These are phyloP conservation scores for Boletus rubescentipes DNA, from an alignment of 768 basidiomycete species.

Conservation along the genomic window DNA sequence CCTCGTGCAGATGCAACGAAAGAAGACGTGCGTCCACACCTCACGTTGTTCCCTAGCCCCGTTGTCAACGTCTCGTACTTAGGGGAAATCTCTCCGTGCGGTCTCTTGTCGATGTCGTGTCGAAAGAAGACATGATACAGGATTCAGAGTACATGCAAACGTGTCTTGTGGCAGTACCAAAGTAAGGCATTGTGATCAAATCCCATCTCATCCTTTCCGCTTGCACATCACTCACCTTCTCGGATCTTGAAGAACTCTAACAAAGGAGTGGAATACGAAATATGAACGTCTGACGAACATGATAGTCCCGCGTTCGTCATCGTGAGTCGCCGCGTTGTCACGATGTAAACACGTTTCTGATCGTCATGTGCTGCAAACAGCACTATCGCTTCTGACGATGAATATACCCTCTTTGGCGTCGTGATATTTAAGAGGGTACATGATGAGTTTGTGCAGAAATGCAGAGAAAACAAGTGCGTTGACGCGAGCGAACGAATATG, in stretches of 20 bases:
- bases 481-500: background rate
- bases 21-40: conserved; percentile 68
- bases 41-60: conserved; percentile 1
- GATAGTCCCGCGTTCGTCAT: conserved; percentile 92
- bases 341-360: conserved; percentile 20
- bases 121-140: conserved; percentile 74
- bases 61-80: conserved; percentile 7
- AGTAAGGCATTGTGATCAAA: conserved; percentile 48
- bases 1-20: conserved; percentile 88
- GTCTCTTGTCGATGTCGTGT: conserved; percentile 82
- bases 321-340: conserved; percentile 46
- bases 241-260: conserved; percentile 52
- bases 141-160: conserved; percentile 96
- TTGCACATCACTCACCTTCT: conserved; percentile 16
- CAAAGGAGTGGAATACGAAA: conserved; percentile 85
- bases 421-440: conserved; percentile 89
- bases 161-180: conserved; percentile 89
- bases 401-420: conserved; percentile 81
- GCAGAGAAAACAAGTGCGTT: conserved; percentile 88
- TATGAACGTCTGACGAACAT: conserved; percentile 87
- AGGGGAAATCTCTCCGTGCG: conserved; percentile 96
- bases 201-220: conserved; percentile 1
- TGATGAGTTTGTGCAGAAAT: conserved; percentile 92
- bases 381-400: conserved; percentile 78
- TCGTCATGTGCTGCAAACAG: conserved; percentile 39